Conservation (phyloP, 495 filamentous ascomycete genomes). For the Venustampulla echinocandica region DNA sequence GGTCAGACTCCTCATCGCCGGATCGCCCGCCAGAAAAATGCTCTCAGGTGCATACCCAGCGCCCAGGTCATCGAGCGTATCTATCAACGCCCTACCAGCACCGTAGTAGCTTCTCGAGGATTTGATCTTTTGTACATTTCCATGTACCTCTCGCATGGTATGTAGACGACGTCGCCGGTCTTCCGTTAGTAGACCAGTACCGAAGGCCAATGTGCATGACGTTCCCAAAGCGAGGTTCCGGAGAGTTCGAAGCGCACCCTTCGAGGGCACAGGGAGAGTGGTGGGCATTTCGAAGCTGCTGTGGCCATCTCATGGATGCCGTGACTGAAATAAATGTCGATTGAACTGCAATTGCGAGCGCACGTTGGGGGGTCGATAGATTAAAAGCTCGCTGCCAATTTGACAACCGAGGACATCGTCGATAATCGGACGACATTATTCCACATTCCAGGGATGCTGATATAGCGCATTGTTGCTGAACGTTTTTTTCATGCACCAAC, state of each 20-base stretch:
- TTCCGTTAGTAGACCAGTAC: slow-evolving; percentile 34
- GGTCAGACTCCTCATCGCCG: neutral
- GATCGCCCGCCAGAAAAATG: slow-evolving; percentile 14
- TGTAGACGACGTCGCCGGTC: slow-evolving; percentile 44
- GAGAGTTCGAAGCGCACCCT: slow-evolving; percentile 43
- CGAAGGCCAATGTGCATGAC: slow-evolving; percentile 42
- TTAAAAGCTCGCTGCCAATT: no score
- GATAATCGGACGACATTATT: no score
- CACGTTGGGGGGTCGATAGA: no score
- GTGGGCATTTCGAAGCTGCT: slow-evolving; percentile 13
- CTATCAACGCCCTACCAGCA: slow-evolving; percentile 32
- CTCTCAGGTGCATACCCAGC: slow-evolving; percentile 9
- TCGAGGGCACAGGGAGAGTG: slow-evolving; percentile 42
- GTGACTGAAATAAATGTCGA: slow-evolving; percentile 18
- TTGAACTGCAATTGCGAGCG: no score
- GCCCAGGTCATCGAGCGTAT: slow-evolving; percentile 25
- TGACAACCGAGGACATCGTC: no score
- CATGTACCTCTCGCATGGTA: slow-evolving; percentile 32
- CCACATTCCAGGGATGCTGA: no score
- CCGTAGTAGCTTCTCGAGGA: slow-evolving; percentile 33
- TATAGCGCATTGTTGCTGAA: no score
- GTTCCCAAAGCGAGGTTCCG: slow-evolving; percentile 40
- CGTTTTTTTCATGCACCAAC: no score
- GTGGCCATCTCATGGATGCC: slow-evolving; percentile 5
- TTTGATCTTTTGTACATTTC: slow-evolving; percentile 39